phyloP scores from a whole-genome alignment of 2,329 filamentous ascomycete genomes.

The Parastagonospora avenae region DNA sequence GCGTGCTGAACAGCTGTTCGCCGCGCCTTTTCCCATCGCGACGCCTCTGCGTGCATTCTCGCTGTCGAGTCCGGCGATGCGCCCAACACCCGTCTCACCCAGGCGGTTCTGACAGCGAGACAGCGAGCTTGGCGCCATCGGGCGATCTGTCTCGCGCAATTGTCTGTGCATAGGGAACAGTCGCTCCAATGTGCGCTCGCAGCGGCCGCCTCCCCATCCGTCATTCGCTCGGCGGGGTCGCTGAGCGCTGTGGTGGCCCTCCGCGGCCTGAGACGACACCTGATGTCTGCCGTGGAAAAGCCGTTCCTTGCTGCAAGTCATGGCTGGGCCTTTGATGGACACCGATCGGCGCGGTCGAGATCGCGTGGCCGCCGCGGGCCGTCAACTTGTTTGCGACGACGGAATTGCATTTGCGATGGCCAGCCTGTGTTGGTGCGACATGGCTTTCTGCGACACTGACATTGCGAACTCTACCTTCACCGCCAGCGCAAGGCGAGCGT shows the following conservation, averaged over 20 bases:
- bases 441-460: neutral
- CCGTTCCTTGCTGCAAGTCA: conserved; percentile 33
- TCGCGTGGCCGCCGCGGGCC: conserved; percentile 13
- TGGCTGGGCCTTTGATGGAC: conserved; percentile 21
- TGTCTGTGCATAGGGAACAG: conserved; percentile 27
- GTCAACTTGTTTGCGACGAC: conserved; percentile 9
- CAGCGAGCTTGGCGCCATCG: conserved; percentile 32
- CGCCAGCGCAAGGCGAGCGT: no score
- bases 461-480: no score
- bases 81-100: neutral
- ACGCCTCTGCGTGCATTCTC: neutral
- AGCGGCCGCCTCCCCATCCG: conserved; percentile 25
- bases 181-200: conserved; percentile 18
- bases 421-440: neutral
- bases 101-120: conserved; percentile 12
- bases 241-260: conserved; percentile 11
- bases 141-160: conserved; percentile 30
- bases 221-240: conserved; percentile 27
- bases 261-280: conserved; percentile 19
- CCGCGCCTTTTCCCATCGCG: conserved; percentile 8
- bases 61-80: neutral
- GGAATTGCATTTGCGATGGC: neutral
- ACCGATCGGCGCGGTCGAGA: conserved; percentile 22
- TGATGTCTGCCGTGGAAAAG: conserved; percentile 21
- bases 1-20: conserved; percentile 31